Evolutionary conservation across 768 basidiomycete species (phyloP).

Genomic region (Phlebiopsis gigantea): DNA sequence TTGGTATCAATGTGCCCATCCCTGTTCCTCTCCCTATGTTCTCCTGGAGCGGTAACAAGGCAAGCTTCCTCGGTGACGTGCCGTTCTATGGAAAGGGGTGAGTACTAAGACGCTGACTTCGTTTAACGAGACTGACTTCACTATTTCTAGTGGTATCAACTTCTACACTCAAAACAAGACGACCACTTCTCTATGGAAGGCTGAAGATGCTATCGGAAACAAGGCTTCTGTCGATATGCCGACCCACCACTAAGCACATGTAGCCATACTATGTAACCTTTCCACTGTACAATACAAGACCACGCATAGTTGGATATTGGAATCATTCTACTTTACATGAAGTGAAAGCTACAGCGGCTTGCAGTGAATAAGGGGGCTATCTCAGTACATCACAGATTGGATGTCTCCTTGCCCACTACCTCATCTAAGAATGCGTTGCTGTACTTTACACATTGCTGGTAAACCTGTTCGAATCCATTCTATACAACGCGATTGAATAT

Average conservation of each 20-base stretch:
- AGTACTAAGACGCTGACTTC: slow-evolving; percentile 9
- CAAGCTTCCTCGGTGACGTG: slow-evolving; percentile 77
- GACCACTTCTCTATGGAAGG: slow-evolving; percentile 87
- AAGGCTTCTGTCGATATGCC: slow-evolving; percentile 87
- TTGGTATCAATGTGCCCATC: slow-evolving; percentile 91
- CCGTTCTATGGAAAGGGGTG: slow-evolving; percentile 89
- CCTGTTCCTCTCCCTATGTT: slow-evolving; percentile 95
- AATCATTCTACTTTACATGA: background rate
- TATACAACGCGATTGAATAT: slow-evolving; percentile 22
- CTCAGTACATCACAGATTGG: too few species aligned
- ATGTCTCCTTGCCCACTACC: slow-evolving; percentile 32
- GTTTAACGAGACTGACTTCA: slow-evolving; percentile 1
- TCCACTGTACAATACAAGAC: background rate
- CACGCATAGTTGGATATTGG: background rate
- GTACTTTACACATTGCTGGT: slow-evolving; percentile 66
- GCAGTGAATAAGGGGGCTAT: background rate
- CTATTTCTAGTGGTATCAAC: slow-evolving; percentile 65
- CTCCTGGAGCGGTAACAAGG: slow-evolving; percentile 95
- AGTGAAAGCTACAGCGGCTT: background rate
- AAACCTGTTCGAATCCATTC: slow-evolving; percentile 75
- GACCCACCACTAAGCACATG: slow-evolving; percentile 51
- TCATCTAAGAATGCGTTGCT: slow-evolving; percentile 79
- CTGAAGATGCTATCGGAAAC: slow-evolving; percentile 75
- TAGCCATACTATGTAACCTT: background rate
- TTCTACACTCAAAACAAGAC: slow-evolving; percentile 99